phyloP scores from a whole-genome alignment of 2,329 filamentous ascomycete species.

The Aspergillus sp. region DNA sequence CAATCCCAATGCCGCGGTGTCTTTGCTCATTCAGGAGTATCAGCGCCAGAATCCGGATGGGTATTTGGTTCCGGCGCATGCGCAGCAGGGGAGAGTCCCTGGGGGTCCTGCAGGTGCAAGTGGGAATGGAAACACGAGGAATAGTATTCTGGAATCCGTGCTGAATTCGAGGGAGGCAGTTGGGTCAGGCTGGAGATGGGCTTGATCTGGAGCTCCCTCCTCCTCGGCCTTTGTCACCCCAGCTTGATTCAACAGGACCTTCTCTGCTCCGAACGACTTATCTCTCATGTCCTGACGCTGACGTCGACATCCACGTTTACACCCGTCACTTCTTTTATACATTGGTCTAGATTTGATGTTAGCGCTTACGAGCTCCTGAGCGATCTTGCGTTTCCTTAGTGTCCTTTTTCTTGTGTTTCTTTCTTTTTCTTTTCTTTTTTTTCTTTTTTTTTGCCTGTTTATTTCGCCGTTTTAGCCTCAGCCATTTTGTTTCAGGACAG shows the following conservation, averaged over 20 bases:
- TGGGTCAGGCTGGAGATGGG: constrained; percentile 46
- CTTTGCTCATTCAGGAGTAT: constrained; percentile 54
- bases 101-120: not conserved
- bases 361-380: not conserved
- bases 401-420: too few species aligned
- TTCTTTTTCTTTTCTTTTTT: not conserved
- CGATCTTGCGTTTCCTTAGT: too few species aligned
- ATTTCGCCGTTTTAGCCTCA: not conserved
- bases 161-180: constrained; percentile 31
- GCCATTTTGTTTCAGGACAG: not conserved
- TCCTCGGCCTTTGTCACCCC: too few species aligned
- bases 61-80: not conserved
- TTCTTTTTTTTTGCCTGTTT: not conserved
- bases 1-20: constrained; percentile 61
- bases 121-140: not conserved
- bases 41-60: constrained; percentile 26
- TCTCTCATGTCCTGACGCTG: too few species aligned
- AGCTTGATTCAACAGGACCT: too few species aligned
- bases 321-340: too few species aligned
- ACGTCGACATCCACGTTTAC: too few species aligned
- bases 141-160: constrained; percentile 29
- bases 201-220: constrained; percentile 25
- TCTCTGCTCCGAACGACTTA: too few species aligned
- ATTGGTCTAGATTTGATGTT: not conserved
- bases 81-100: constrained; percentile 14